Percentiles rank a stretch among this genome's conserved stretches.
Conservation (phyloP, 306 rosid genomes). For the Datisca glomerata region DNA sequence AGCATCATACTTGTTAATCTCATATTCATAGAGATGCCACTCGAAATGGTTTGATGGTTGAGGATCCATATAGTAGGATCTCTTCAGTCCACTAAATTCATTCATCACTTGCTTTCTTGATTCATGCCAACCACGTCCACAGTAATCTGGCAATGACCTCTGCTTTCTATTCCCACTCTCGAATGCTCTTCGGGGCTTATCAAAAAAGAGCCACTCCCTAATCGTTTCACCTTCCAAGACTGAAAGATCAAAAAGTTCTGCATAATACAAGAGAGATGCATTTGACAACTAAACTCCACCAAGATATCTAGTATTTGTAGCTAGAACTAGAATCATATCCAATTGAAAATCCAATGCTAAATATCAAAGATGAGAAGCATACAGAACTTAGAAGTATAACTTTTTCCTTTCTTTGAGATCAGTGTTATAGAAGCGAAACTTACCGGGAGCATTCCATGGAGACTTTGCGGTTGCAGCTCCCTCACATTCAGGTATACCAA, state of each 20-base stretch:
- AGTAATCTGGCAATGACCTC: constrained; percentile 93
- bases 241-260: constrained; percentile 87
- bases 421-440: constrained; percentile 3
- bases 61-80: constrained; percentile 98
- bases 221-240: constrained; percentile 84
- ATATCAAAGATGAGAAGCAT: constrained; percentile 9
- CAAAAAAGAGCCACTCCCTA: constrained; percentile 98
- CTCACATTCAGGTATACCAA: constrained; percentile 95
- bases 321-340: background rate
- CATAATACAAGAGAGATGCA: constrained; percentile 9
- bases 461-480: constrained; percentile 99
- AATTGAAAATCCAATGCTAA: background rate
- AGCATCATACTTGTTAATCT: constrained; percentile 83
- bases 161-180: constrained; percentile 99
- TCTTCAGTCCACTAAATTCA: constrained; percentile 87
- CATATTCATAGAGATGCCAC: constrained; percentile 98
- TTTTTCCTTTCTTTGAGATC: too few relatives aligned
- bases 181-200: constrained; percentile 95
- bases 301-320: background rate
- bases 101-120: constrained; percentile 98
- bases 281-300: background rate
- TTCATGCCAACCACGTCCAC: constrained; percentile 99
- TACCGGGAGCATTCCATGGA: constrained; percentile 99
- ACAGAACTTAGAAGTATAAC: too few relatives aligned
- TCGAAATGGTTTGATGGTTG: constrained; percentile 82